Evolutionary conservation across 2,329 filamentous ascomycete species (phyloP).

Genomic region (Fusarium globosum): DNA sequence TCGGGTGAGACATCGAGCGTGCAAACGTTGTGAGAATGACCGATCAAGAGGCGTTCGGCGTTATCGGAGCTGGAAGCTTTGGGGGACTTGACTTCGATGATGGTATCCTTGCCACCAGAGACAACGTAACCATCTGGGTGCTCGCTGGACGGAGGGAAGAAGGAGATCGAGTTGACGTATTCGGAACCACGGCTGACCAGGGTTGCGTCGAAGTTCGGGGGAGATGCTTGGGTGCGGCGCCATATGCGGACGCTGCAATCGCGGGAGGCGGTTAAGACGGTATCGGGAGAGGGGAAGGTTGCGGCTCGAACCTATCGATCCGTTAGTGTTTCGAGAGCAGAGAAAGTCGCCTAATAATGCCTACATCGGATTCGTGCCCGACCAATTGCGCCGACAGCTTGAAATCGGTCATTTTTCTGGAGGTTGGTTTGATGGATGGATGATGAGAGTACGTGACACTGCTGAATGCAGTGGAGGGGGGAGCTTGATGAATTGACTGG

Average conservation of each 20-base stretch:
- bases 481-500: constrained; percentile 16
- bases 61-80: constrained; percentile 75
- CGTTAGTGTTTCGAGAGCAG: constrained; percentile 23
- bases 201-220: constrained; percentile 79
- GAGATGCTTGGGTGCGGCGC: constrained; percentile 73
- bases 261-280: constrained; percentile 86
- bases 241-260: constrained; percentile 92
- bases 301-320: constrained; percentile 82
- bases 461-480: constrained; percentile 18
- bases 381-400: constrained; percentile 91
- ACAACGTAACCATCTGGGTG: constrained; percentile 84
- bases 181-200: constrained; percentile 83
- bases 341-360: constrained; percentile 43
- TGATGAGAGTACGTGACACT: constrained; percentile 24
- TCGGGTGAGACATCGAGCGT: constrained; percentile 81
- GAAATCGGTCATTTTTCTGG: constrained; percentile 74
- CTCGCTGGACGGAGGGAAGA: constrained; percentile 73
- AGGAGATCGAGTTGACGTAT: constrained; percentile 89
- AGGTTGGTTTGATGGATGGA: constrained; percentile 56
- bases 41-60: constrained; percentile 86
- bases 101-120: constrained; percentile 89
- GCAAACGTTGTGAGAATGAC: constrained; percentile 90
- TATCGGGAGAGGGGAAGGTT: constrained; percentile 77
- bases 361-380: constrained; percentile 94
- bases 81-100: constrained; percentile 89